Conservation (phyloP, 2,329 filamentous ascomycete genomes). For the Colletotrichum eleusines region DNA sequence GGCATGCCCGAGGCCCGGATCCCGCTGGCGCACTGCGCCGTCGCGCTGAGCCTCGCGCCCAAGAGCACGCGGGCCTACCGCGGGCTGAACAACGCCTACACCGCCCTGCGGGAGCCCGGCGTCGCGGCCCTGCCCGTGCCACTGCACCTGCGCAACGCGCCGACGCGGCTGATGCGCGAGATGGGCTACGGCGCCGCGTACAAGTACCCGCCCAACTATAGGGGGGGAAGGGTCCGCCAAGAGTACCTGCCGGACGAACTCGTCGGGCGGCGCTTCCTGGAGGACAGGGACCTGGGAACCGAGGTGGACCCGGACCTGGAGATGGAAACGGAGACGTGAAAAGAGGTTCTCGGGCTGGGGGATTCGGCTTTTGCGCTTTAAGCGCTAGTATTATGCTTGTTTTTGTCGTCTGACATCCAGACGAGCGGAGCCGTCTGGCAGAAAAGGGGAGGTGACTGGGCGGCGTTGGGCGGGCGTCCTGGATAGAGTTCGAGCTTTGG, state of each 20-base stretch:
- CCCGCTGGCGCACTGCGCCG: slow-evolving; percentile 87
- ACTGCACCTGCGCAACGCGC: slow-evolving; percentile 89
- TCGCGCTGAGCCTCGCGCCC: slow-evolving; percentile 82
- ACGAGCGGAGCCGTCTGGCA: not conserved
- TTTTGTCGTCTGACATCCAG: not conserved
- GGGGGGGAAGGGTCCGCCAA: slow-evolving; percentile 84
- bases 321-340: slow-evolving; percentile 49
- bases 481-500: not conserved
- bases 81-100: slow-evolving; percentile 82
- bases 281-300: slow-evolving; percentile 82
- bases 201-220: slow-evolving; percentile 95
- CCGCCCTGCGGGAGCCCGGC: slow-evolving; percentile 84
- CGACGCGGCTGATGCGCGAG: slow-evolving; percentile 92
- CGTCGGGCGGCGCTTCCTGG: slow-evolving; percentile 78
- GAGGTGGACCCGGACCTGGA: slow-evolving; percentile 78
- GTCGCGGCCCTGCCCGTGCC: slow-evolving; percentile 86
- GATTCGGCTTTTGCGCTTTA: not conserved
- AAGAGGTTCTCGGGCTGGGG: too few species aligned
- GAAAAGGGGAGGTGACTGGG: not conserved
- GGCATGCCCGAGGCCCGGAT: slow-evolving; percentile 96
- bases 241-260: slow-evolving; percentile 89
- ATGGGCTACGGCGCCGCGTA: slow-evolving; percentile 91
- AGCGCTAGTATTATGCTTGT: not conserved
- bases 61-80: slow-evolving; percentile 92
- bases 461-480: not conserved